These are phyloP conservation scores for Pouteria glomerata DNA, from an alignment of 148 eudicot species.

Conservation along the genomic window DNA sequence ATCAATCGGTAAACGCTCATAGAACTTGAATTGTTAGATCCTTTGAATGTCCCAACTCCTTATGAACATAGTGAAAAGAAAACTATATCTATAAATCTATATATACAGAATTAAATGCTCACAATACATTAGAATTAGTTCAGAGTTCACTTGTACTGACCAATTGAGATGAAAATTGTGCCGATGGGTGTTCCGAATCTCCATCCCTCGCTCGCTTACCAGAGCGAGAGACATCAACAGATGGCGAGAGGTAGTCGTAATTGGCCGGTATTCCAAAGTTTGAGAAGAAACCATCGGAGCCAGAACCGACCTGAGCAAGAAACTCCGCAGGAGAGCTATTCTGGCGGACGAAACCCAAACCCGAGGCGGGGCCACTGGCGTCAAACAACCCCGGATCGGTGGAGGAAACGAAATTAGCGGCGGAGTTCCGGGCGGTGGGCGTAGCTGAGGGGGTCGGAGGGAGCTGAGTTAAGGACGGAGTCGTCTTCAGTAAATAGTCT, in stretches of 20 bases:
- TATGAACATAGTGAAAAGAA: too few species aligned
- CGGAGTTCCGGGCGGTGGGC: slow-evolving; percentile 7
- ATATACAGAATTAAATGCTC: too few species aligned
- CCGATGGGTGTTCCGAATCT: slow-evolving; percentile 34
- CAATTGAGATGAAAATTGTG: slow-evolving; percentile 29
- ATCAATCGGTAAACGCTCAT: too few species aligned
- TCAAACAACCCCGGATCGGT: slow-evolving; percentile 41
- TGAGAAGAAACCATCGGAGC: slow-evolving; percentile 55
- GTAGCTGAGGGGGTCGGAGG: slow-evolving; percentile 13
- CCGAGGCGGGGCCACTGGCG: slow-evolving; percentile 4
- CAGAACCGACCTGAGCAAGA: slow-evolving; percentile 39
- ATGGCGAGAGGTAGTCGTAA: slow-evolving; percentile 31
- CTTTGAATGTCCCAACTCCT: too few species aligned
- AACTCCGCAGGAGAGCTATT: slow-evolving; percentile 88
- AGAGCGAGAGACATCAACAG: slow-evolving; percentile 29
- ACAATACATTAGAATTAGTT: too few species aligned
- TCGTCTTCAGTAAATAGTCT: slow-evolving; percentile 34
- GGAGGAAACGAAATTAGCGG: not conserved
- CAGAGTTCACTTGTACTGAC: slow-evolving; percentile 20
- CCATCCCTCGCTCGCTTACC: slow-evolving; percentile 48
- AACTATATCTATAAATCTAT: too few species aligned
- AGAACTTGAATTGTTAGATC: too few species aligned
- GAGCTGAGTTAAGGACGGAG: slow-evolving; percentile 9
- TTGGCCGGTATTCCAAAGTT: slow-evolving; percentile 38
- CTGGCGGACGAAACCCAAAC: slow-evolving; percentile 49